These are phyloP conservation scores for Pleurotus tuber-regium DNA, from an alignment of 768 basidiomycete species.

Conservation along the genomic window DNA sequence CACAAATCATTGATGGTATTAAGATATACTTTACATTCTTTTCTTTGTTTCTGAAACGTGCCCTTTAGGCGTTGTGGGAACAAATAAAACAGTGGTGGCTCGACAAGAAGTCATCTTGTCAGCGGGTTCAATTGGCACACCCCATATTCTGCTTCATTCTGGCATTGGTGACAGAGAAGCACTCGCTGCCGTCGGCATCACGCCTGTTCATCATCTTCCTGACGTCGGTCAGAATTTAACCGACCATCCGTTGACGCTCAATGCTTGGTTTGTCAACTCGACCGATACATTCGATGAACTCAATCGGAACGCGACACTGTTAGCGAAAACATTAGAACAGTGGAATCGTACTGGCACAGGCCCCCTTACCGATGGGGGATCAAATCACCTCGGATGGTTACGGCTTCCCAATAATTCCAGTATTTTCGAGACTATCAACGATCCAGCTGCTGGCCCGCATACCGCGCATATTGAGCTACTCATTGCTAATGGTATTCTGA, in stretches of 20 bases:
- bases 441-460: slow-evolving; percentile 35
- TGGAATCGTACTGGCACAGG: slow-evolving; percentile 20
- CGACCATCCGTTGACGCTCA: slow-evolving; percentile 17
- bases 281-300: slow-evolving; percentile 16
- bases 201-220: slow-evolving; percentile 17
- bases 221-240: slow-evolving; percentile 25
- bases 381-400: slow-evolving; percentile 17
- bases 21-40: background rate
- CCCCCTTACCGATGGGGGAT: slow-evolving; percentile 10
- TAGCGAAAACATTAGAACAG: slow-evolving; percentile 12
- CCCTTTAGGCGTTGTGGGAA: slow-evolving; percentile 2
- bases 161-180: slow-evolving; percentile 21
- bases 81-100: slow-evolving; percentile 14
- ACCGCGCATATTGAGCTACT: slow-evolving; percentile 34
- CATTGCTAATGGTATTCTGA: slow-evolving; percentile 16
- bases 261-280: slow-evolving; percentile 8
- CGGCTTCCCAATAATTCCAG: slow-evolving; percentile 25
- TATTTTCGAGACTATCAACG: slow-evolving; percentile 25
- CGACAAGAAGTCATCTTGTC: slow-evolving; percentile 27
- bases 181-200: slow-evolving; percentile 13
- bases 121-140: slow-evolving; percentile 26
- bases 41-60: background rate
- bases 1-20: slow-evolving; percentile 2
- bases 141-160: slow-evolving; percentile 21
- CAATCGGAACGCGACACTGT: slow-evolving; percentile 13